Conservation (phyloP, 768 basidiomycete genomes). For the Daedalea quercina region DNA sequence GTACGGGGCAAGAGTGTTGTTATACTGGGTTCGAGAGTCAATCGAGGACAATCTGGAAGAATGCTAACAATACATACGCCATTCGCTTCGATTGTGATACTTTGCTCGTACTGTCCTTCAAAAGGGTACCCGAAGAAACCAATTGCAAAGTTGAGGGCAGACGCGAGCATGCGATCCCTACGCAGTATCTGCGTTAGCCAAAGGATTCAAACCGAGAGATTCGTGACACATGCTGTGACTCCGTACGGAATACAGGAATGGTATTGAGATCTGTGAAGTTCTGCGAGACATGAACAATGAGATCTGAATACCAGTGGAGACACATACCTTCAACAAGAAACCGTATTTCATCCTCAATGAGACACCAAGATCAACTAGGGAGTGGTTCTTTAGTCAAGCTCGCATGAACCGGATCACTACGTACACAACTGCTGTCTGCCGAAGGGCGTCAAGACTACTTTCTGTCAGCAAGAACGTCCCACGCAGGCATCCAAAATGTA, state of each 20-base stretch:
- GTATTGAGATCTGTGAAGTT: conserved; percentile 31
- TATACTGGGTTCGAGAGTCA: conserved; percentile 27
- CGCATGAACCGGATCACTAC: neutral
- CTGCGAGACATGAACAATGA: conserved; percentile 17
- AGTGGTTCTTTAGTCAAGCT: neutral
- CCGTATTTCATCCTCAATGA: conserved; percentile 37
- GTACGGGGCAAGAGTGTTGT: conserved; percentile 79
- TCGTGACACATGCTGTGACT: conserved; percentile 32
- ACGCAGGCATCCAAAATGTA: neutral
- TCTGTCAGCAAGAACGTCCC: too few species aligned
- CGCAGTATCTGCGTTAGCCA: neutral
- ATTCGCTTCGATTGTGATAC: conserved; percentile 32
- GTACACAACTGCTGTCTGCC: conserved; percentile 80
- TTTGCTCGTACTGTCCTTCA: conserved; percentile 37
- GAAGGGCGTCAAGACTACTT: conserved; percentile 77
- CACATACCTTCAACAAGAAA: conserved; percentile 29
- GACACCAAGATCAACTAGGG: conserved; percentile 35
- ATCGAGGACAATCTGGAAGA: conserved; percentile 1
- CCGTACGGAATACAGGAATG: conserved; percentile 47
- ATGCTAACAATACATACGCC: conserved; percentile 23
- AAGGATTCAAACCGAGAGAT: neutral
- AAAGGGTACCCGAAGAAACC: conserved; percentile 46
- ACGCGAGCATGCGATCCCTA: conserved; percentile 45
- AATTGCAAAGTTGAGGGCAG: conserved; percentile 45
- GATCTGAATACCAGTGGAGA: neutral